phyloP scores from a whole-genome alignment of 441 rosid species.

The Melastoma candidum region DNA sequence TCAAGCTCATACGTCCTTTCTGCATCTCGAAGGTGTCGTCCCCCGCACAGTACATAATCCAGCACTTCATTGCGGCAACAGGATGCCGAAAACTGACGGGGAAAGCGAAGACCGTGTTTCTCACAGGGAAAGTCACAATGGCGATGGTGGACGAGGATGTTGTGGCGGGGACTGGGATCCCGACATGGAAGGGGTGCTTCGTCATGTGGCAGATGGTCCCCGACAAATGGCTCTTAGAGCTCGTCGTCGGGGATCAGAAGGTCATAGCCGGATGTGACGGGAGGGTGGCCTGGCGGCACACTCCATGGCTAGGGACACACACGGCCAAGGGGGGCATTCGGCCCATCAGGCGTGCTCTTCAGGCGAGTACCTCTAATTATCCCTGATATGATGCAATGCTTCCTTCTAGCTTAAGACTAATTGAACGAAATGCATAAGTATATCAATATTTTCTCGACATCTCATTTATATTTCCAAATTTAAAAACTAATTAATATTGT shows the following conservation, averaged over 20 bases:
- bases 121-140: slow-evolving; percentile 75
- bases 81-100: slow-evolving; percentile 76
- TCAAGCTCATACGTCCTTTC: too few relatives aligned
- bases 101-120: slow-evolving; percentile 59
- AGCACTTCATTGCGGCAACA: slow-evolving; percentile 88
- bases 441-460: neutral
- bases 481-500: too few relatives aligned
- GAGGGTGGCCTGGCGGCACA: slow-evolving; percentile 77
- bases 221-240: slow-evolving; percentile 78
- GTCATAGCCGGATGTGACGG: slow-evolving; percentile 88
- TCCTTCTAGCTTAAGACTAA: too few relatives aligned
- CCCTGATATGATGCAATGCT: too few relatives aligned
- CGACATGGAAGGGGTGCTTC: slow-evolving; percentile 66
- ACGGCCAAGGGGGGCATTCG: slow-evolving; percentile 81
- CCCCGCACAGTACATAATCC: slow-evolving; percentile 83
- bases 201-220: slow-evolving; percentile 99
- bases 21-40: slow-evolving; percentile 53
- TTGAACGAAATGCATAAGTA: neutral
- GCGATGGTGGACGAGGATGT: slow-evolving; percentile 49
- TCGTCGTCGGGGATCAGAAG: slow-evolving; percentile 71
- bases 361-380: slow-evolving; percentile 38
- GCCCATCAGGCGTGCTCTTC: slow-evolving; percentile 81
- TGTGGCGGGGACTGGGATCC: slow-evolving; percentile 22
- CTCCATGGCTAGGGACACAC: slow-evolving; percentile 85
- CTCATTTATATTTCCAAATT: too few relatives aligned